Base-by-base conservation (phyloP, 169 alveolate species). In the Cystoisospora suis region DNA sequence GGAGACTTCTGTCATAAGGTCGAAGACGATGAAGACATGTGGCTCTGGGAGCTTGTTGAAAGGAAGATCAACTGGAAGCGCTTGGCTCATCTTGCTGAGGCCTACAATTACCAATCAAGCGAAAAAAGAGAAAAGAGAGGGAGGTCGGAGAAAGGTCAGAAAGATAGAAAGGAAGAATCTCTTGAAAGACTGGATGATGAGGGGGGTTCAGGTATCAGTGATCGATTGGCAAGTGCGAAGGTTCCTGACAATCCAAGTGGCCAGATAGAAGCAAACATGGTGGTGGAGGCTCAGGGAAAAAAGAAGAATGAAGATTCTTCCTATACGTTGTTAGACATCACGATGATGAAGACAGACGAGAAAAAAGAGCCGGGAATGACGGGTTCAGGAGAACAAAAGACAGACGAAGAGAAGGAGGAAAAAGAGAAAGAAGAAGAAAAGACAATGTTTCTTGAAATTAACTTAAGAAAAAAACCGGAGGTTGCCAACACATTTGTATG, bases 1-100 rank as follows among this genome's bases (percentile, higher is more conserved):
- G 91, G 91, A 6, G 59, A 46, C 53, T 87, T 87, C 58, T 87
- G 87, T 32, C 91, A 87, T 87, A 81, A 58, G 42, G 69, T 87
- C 61, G 91, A 87, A 38, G 69, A 44, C 23, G 91, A 87, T 58
- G 91, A 87, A 9, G 91, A 87, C 44, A 15, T 42, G 77, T 87
- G 91, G 91, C 69, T 87, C 34, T 87, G 91, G 91, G 91, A 87
- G 80, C 72, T 87, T 17, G 29, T 81, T 0, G 91, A 87, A 65
- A 49, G 83, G 34, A 81, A 65, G 49, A 75, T 87, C n/a, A 56
- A 87, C 87, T 87, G 91, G 91, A 29, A 53, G 61, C 58, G 72
- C 40, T 65, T 87, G n/a, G 45, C 36, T 34, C 20, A 53, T 27
- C 58, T 75, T 34, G 91, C 91, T 36, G 56, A 34, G 32, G 23